Base-by-base conservation (phyloP, 2,329 filamentous ascomycete genomes). In the Verruconis gallopava region DNA sequence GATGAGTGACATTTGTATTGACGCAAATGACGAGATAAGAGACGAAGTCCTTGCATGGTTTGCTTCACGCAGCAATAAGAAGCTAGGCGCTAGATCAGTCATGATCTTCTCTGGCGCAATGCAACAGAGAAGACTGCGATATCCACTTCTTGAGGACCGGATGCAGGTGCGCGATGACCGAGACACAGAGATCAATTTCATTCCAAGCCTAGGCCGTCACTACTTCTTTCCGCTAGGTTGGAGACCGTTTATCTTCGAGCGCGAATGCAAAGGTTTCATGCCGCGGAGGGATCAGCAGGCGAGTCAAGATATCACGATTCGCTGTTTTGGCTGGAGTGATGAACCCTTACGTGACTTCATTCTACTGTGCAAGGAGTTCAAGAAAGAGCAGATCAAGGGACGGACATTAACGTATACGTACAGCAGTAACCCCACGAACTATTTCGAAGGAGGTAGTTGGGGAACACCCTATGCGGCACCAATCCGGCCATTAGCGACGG, bases 291-390 rank as follows among this genome's bases (percentile, higher is more conserved):
- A n/a, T n/a, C n/a, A n/a, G n/a, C n/a, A n/a, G n/a, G n/a, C n/a
- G n/a, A n/a, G n/a, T n/a, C n/a, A n/a, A n/a, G n/a, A n/a, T n/a
- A n/a, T n/a, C n/a, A 30, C 6, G 6, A 15, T 33, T 28, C 38
- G 25, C 17, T 40, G 38, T 32, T 28, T 40, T 18, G 38, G 38
- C 3, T 40, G 38, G 38, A 33, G 38, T 18, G 22, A 21, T 13
- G 20, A 18, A 17, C 38, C 38, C 18, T 32, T 40, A 25, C n/a
- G 25, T 14, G 25, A 28, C 9, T 40, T 40, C 15, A 21, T 40
- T 32, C 21, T 28, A 6, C 22, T 15, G 3, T 21, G 22, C 13
- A 21, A 40, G 15, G 5, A 17, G 5, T 32, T 21, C 21, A 18
- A 28, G 2, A 18, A 40, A 4, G 4, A 28, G 15, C 12, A 32